Base-by-base conservation (phyloP, 2,329 filamentous ascomycete species). In the Graphilbum sp. region DNA sequence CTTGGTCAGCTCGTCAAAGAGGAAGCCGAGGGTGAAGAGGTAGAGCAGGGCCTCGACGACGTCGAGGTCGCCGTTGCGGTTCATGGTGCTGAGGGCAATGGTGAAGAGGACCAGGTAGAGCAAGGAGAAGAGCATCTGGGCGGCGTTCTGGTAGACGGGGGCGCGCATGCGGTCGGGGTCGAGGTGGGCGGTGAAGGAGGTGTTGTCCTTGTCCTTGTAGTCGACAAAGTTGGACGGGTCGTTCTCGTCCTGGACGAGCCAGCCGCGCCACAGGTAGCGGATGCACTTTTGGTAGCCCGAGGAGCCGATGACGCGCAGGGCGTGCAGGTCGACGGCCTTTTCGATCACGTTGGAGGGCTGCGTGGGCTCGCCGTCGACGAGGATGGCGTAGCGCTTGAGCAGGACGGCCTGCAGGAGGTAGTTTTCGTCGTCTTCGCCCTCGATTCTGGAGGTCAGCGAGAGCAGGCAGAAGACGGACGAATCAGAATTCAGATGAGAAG, bases 201-300 rank as follows among this genome's bases (percentile, higher is more conserved):
- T 76, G 53, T 87, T 82, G 42, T 79, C 83, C 54, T 85, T 85
- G 42, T 84, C 67, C 48, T 78, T 74, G 63, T 92, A 98, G 52
- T 87, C 79, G 38, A 95, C 70, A 53, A 98, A 98, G 37, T 75
- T 76, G n/a, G 78, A 75, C 0, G 88, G 81, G 49, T 96, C 87
- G 36, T 87, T 69, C 49, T 95, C 86, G 47, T 95, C 85, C 55
- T 98, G 90, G n/a, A 94, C 77, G 9, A 96, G 66, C 90, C 90
- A 98, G 18, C 90, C 90, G 44, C 76, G 75, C 90, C 90, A 98
- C 9, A 98, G 75, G 52, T 92, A 85, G 44, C 69, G 74, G 50
- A 96, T 85, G 53, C 88, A 96, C 60, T 92, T 94, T 47, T 96
- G 90, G 56, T 96, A 98, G 20, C 90, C 88, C 0, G 84, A 86